Percentiles rank a stretch among this genome's conserved stretches.
phyloP scores from a whole-genome alignment of 2,329 filamentous ascomycete species.

The Mycosphaerella sp. region DNA sequence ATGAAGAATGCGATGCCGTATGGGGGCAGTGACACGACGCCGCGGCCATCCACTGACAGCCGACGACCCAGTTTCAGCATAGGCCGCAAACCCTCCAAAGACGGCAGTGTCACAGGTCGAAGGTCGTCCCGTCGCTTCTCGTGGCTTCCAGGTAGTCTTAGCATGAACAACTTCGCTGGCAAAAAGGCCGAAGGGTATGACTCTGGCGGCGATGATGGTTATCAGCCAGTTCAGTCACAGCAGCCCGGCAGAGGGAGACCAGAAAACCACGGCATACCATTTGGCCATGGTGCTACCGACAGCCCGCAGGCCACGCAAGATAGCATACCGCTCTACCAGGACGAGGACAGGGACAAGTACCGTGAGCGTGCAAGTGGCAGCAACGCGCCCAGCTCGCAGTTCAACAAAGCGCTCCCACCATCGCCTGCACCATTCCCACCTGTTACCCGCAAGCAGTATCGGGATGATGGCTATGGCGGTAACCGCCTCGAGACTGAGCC shows the following conservation, averaged over 20 bases:
- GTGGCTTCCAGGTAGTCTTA: conserved; percentile 45
- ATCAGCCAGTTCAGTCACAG: conserved; percentile 22
- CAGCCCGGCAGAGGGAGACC: conserved; percentile 30
- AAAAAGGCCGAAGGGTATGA: conserved; percentile 34
- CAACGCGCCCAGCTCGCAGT: conserved; percentile 15
- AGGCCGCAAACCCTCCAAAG: conserved; percentile 41
- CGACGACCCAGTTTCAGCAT: conserved; percentile 47
- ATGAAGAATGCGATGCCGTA: conserved; percentile 68
- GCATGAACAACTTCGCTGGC: conserved; percentile 37
- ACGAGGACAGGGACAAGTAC: conserved; percentile 31
- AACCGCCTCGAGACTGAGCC: conserved; percentile 24
- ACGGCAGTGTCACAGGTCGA: conserved; percentile 26
- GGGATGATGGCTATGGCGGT: conserved; percentile 30
- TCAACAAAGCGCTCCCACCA: conserved; percentile 29
- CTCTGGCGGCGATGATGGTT: conserved; percentile 27
- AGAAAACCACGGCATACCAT: conserved; percentile 37
- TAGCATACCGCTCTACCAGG: conserved; percentile 40
- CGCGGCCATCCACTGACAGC: conserved; percentile 44
- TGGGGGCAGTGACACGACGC: conserved; percentile 46
- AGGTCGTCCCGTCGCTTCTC: conserved; percentile 46
- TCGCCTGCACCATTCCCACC: conserved; percentile 17
- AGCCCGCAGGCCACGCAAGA: conserved; percentile 42
- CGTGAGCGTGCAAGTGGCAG: conserved; percentile 15
- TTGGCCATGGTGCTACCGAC: conserved; percentile 39
- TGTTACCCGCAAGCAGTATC: conserved; percentile 28